Percentiles rank a stretch among this genome's conserved stretches.
Evolutionary conservation across 2,329 filamentous ascomycete species (phyloP).

Genomic region (Pyrenochaeta sp.): DNA sequence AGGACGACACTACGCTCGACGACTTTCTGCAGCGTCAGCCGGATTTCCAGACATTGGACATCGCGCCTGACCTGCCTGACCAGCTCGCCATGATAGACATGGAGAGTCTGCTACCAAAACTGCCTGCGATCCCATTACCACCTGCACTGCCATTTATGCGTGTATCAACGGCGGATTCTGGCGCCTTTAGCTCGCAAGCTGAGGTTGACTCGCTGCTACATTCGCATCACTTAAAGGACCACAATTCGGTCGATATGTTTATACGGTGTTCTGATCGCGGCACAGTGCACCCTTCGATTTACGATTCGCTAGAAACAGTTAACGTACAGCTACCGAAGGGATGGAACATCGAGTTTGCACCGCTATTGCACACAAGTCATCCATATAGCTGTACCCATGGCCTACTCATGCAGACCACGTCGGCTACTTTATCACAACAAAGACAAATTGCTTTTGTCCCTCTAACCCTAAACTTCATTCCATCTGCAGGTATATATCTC

Average conservation of each 20-base stretch:
- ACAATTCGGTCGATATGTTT: constrained; percentile 81
- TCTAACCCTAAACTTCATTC: constrained; percentile 84
- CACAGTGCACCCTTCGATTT: constrained; percentile 79
- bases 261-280: constrained; percentile 77
- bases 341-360: constrained; percentile 56
- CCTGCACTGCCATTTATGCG: constrained; percentile 46
- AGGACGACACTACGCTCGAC: constrained; percentile 46
- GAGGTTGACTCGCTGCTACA: constrained; percentile 52
- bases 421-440: constrained; percentile 25
- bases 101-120: constrained; percentile 47
- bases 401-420: constrained; percentile 67
- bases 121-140: constrained; percentile 48
- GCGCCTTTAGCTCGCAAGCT: constrained; percentile 49
- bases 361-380: constrained; percentile 73
- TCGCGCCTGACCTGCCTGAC: constrained; percentile 50
- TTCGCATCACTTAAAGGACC: constrained; percentile 65
- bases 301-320: constrained; percentile 84
- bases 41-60: constrained; percentile 42
- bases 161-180: constrained; percentile 39
- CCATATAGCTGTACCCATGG: constrained; percentile 78
- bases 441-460: constrained; percentile 62
- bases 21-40: constrained; percentile 52
- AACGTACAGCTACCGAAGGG: constrained; percentile 63
- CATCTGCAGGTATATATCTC: constrained; percentile 79
- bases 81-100: constrained; percentile 53